Evolutionary conservation across 1,139 yeast species (phyloP), one percentile per base, ranked within the genome.

Genomic region (Taphrina populina): DNA sequence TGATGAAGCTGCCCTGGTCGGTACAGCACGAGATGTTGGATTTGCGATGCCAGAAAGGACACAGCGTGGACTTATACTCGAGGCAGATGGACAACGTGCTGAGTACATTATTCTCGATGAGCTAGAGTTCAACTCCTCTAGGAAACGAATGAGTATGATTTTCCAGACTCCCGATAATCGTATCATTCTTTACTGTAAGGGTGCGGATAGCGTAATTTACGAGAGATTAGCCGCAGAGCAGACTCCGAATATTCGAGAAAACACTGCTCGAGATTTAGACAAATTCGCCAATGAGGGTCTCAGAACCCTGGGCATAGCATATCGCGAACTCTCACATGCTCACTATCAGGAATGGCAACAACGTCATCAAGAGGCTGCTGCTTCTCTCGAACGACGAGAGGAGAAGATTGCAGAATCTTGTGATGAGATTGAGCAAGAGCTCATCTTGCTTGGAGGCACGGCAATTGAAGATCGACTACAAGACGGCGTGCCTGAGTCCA

Each of bases 401-500:
- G 88, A 76, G 36, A 73, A 79, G 59, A 79, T 92, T 74, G 96
- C 87, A 60, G 76, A 73, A 56, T 83, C 86, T 59, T 87, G 90
- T 21, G 92, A 88, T 52, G 80, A 82, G 52, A 81, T 92, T 63
- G 98, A 92, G 70, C 76, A 79, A 27, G 81, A 81, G 37, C 73
- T 92, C 64, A 73, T 73, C 13, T 73, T 92, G 59, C 72, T 92
- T 35, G 98, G 98, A 60, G 98, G 97, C 64, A 92, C 98, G 27
- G 98, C 98, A 17, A 92, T 92, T 69, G 98, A 92, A 69, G 98
- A 92, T 71, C 78, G 96, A 65, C 76, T 92, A 59, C 98, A 92
- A 72, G 88, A 83, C 60, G 98, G 97, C 67, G 98, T 92, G 15
- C 97, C 98, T 1, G 95, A 88, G 63, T 80, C 97, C 3, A 92